Base-by-base conservation (phyloP, 31 red algal species). In the Porphyra umbilicalis region DNA sequence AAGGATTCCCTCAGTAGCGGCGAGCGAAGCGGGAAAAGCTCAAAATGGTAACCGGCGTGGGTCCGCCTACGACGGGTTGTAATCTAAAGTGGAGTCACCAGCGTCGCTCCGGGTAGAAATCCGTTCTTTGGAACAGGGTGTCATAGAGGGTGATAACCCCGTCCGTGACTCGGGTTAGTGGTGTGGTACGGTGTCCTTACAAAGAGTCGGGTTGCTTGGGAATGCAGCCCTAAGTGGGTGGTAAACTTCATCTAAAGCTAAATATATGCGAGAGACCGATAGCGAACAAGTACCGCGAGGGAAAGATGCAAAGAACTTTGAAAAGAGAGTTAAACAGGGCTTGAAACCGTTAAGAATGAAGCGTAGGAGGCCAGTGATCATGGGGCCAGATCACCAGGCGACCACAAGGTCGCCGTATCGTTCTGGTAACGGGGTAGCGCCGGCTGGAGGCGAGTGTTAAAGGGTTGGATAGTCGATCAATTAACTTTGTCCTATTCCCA, bases 231-330 rank as follows among this genome's bases (percentile, higher is more conserved):
- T 77, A 87, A 87, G 71, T 81, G 78, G 85, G 85, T 87, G 78
- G 76, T 81, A 81, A 79, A 87, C 71, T 79, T 87, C 78, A 87
- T 77, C 85, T 81, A 87, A 81, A 75, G 85, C 85, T 87, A 87
- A 87, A 87, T 87, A 87, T 6, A 13, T n/a, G 77, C 71, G 78
- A 87, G 85, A 87, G 85, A 87, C 85, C 78, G 85, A 87, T 87
- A 87, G 85, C 37, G 85, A 81, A 87, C 85, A 87, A 87, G 85
- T 87, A 87, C 85, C 85, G 85, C 79, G 78, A 87, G 86, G 86
- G 80, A 88, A 88, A 88, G 86, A 83, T 83, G 86, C 6, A 88
- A 88, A 88, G 86, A 71, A 84, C 80, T 83, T 82, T 83, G 86
- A 83, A 83, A 88, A 88, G 80, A 88, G 80, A 76, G 80, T 88